phyloP scores from a whole-genome alignment of 1,284 basidiomycete species.

The Ganoderma lucidum region DNA sequence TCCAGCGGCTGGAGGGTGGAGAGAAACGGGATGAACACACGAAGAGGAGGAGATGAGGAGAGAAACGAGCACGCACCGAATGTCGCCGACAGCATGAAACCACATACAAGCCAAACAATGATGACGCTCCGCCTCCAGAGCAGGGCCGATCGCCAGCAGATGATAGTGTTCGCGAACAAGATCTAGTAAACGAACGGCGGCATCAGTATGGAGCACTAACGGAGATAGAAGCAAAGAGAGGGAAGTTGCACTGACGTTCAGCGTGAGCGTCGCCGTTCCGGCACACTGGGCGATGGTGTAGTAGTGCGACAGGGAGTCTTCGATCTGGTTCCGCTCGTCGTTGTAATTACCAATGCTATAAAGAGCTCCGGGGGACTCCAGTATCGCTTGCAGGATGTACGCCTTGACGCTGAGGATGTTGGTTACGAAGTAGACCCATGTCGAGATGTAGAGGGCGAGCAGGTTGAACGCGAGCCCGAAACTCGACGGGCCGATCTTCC shows the following conservation, averaged over 20 bases:
- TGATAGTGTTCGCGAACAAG: slow-evolving; percentile 3
- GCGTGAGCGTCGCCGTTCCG: not conserved
- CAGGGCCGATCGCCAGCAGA: not conserved
- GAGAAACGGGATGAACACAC: not conserved
- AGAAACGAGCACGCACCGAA: not conserved
- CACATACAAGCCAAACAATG: not conserved
- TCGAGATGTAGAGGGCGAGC: slow-evolving; percentile 2
- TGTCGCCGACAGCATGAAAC: not conserved
- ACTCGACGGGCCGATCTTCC: not conserved
- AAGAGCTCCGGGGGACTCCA: not conserved
- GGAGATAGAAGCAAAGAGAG: no score
- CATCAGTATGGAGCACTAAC: not conserved
- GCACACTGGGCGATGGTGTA: not conserved
- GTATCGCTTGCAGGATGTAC: not conserved
- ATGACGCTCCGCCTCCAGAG: not conserved
- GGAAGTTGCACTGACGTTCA: not conserved
- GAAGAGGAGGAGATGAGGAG: not conserved
- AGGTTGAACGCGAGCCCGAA: slow-evolving; percentile 4
- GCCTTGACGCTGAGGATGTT: slow-evolving; percentile 1
- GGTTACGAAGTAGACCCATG: not conserved
- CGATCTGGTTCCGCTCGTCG: not conserved
- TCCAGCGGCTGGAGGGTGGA: not conserved
- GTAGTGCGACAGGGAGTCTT: not conserved
- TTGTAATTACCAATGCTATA: not conserved
- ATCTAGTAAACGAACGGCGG: not conserved